A percentile compares a stretch with the other conserved stretches of the same genome.
Evolutionary conservation across 2,329 filamentous ascomycete genomes (phyloP).

Genomic region (Diplodia sapinea): DNA sequence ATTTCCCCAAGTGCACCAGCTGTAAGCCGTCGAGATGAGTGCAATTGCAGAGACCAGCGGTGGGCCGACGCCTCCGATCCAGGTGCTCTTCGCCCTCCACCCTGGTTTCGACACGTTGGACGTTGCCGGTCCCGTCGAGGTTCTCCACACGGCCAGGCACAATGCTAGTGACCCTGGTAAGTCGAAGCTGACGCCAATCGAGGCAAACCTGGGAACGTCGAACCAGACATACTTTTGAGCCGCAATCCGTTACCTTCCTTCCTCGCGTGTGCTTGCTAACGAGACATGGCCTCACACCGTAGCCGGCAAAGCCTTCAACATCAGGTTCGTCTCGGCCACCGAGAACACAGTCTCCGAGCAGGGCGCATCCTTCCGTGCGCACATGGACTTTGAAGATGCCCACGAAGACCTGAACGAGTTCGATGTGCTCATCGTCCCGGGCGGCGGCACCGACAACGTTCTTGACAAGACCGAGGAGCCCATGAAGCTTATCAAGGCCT

Average conservation of each 20-base stretch:
- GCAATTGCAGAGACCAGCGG: slow-evolving; percentile 50
- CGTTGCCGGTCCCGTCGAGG: slow-evolving; percentile 64
- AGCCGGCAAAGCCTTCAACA: slow-evolving; percentile 61
- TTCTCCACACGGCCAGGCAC: slow-evolving; percentile 61
- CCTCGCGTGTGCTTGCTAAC: slow-evolving; percentile 1
- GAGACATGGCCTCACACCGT: neutral
- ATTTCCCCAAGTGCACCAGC: neutral
- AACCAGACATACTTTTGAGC: neutral
- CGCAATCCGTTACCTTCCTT: neutral
- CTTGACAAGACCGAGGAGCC: slow-evolving; percentile 64
- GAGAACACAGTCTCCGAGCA: slow-evolving; percentile 60
- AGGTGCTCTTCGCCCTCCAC: slow-evolving; percentile 66
- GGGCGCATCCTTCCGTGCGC: slow-evolving; percentile 72
- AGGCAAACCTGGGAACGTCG: neutral
- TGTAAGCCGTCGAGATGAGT: slow-evolving; percentile 52
- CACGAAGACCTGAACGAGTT: slow-evolving; percentile 74
- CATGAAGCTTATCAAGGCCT: slow-evolving; percentile 74
- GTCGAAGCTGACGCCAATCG: neutral
- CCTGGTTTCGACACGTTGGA: slow-evolving; percentile 63
- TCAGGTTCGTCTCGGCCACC: slow-evolving; percentile 56
- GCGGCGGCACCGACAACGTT: slow-evolving; percentile 66
- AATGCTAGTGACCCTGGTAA: slow-evolving; percentile 60
- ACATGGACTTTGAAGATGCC: slow-evolving; percentile 80
- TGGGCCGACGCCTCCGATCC: slow-evolving; percentile 53
- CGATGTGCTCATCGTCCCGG: slow-evolving; percentile 79